Evolutionary conservation across 441 rosid species (phyloP), one percentile per base, ranked within the genome.

Genomic region (Pelargonium fulgidum): DNA sequence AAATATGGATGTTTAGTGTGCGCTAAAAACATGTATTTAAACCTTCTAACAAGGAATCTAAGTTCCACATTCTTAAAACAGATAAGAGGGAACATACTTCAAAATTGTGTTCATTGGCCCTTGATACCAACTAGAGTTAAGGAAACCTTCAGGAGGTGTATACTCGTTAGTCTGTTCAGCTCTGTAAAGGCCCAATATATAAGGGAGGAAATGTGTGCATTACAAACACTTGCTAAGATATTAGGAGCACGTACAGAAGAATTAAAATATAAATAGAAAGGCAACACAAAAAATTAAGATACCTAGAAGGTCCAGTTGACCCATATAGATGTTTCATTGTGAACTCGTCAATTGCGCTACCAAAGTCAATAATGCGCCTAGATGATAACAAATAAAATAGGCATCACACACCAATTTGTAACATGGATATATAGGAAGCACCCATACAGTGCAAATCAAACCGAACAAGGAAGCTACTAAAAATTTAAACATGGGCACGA

Each of bases 281-380:
- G 69, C 54, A 67, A 58, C 19, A 48, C 62, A 71, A 65, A 65
- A 68, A 77, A 78, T 41, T 62, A 66, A 69, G 33, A 72, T 86
- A 93, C 99, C 95, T 88, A 54, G 96, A 91, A 73, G 99, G 99
- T 75, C 99, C 99, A 64, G 77, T 75, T 54, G 92, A 81, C 48
- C 96, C 97, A 75, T 91, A 94, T 1, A 90, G 69, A 80, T 91
- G 89, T 84, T 87, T 89, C 83, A 88, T 42, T 16, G 97, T 87
- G 82, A 87, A 94, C 44, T 87, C 96, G 79, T 94, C 93, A 70
- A 91, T 78, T 72, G 96, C 93, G 77, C 99, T 91, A 69, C 99
- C 99, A 79, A 94, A 94, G 84, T 94, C 99, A 76, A 94, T 94
- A 79, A 94, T 80, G 71, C 96, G 93, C 96, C 99, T 93, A 74